Base-by-base conservation (phyloP, 371 early-diverging fungal species). In the Gilbertella persicaria region DNA sequence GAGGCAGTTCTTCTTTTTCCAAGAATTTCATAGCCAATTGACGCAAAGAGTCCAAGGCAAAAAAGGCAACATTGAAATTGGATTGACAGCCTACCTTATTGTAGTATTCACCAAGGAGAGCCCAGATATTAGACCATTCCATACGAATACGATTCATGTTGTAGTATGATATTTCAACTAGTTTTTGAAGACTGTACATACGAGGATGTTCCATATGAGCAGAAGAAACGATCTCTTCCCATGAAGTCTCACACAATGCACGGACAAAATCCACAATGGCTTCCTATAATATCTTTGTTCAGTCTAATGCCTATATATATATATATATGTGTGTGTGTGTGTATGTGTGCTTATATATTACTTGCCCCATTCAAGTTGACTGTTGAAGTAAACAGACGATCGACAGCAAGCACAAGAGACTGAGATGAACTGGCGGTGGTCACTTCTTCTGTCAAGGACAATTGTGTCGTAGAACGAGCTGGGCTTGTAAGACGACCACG, bases 101-200 rank as follows among this genome's bases (percentile, higher is more conserved):
- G 58, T 94, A 96, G 62, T 93, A 89, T 26, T 91, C 90, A 0
- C 95, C 95, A 2, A 97, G 76, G 13, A 96, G 90, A 1, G 88
- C 86, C 97, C 97, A 97, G 37, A 96, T 86, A 57, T 93, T 87
- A 35, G 92, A 88, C 97, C 97, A 97, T 71, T 97, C 97, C 57
- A 95, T 84, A 66, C 95, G 87, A 62, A 97, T 97, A 78, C 97
- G 92, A 42, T 85, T 87, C 97, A 97, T 97, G 76, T 97, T 97
- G 82, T 95, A 97, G 79, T 95, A 94, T 0, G 90, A 85, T 23
- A 97, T 93, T 58, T 97, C 97, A 0, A 97, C 95, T 8, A 97
- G 81, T 48, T 94, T 88, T 58, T 91, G 92, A 52, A 95, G 69
- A 66, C 92, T 91, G 78, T 92, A 95, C 90, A 95, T 90, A 10